A percentile compares a stretch with the other conserved stretches of the same genome.
These are phyloP conservation scores for Lentinula lateritia DNA, from an alignment of 768 basidiomycete genomes.

Conservation along the genomic window DNA sequence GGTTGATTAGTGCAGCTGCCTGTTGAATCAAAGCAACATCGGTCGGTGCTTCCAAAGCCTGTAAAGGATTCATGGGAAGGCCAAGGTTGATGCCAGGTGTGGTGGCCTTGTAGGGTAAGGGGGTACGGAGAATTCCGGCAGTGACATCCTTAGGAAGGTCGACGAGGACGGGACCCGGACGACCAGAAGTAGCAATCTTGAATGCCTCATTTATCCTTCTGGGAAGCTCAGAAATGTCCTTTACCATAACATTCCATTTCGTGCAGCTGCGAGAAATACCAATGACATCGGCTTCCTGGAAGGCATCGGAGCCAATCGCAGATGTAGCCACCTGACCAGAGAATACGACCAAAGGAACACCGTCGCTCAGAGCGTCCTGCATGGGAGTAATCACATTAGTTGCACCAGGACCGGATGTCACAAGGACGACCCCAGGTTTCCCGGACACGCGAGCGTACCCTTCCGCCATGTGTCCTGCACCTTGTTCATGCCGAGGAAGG, in stretches of 20 bases:
- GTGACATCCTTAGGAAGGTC: conserved; percentile 99
- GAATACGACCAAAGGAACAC: conserved; percentile 92
- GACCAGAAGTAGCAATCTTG: conserved; percentile 96
- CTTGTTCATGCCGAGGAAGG: conserved; percentile 95
- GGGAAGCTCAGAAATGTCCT: conserved; percentile 92
- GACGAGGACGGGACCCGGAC: conserved; percentile 96
- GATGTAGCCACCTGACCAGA: conserved; percentile 97
- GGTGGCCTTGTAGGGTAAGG: conserved; percentile 81
- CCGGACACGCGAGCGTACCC: conserved; percentile 98
- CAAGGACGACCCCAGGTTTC: conserved; percentile 95
- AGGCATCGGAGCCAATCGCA: conserved; percentile 98
- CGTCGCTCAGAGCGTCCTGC: conserved; percentile 96
- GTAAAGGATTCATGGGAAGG: conserved; percentile 71
- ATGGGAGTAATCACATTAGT: conserved; percentile 97
- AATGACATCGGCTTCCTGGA: conserved; percentile 97
- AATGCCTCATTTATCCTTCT: conserved; percentile 97
- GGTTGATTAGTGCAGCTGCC: conserved; percentile 89
- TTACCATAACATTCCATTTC: conserved; percentile 99
- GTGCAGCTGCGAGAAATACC: conserved; percentile 97
- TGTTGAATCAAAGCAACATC: conserved; percentile 68
- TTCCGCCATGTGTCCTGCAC: conserved; percentile 98
- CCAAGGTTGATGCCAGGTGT: conserved; percentile 74
- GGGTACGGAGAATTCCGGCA: conserved; percentile 79
- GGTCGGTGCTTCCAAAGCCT: conserved; percentile 46
- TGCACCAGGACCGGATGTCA: conserved; percentile 96